Evolutionary conservation across 1,284 basidiomycete genomes (phyloP), one percentile per base, ranked within the genome.

Genomic region (Heterobasidion parviporum): DNA sequence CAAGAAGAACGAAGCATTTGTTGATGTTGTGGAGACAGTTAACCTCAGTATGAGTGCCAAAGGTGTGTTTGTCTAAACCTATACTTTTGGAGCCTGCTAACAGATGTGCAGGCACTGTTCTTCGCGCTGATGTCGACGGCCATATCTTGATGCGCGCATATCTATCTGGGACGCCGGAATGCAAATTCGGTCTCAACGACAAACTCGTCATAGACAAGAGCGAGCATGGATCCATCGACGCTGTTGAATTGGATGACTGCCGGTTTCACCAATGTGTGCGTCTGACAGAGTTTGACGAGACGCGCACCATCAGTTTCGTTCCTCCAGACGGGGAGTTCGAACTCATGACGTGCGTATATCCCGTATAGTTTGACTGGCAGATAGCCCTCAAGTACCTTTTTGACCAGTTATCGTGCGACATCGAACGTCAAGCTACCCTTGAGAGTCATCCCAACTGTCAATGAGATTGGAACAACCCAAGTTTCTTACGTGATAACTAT

Each of bases 281-380:
- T 57, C 74, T 99, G 45, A 88, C 89, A 62, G 94, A 95, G 70
- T 98, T 98, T 69, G 95, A 98, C 68, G 86, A 89, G 14, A 89
- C 87, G 60, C 80, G 96, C 46, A 93, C 90, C 3, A 98, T 99
- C 73, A 92, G 88, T 64, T 99, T 99, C 70, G 88, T 99, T 50
- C 97, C 97, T 1, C 97, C 97, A 1, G 97, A 99, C 67, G 97
- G 97, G 45, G 97, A 99, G 69, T 99, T 99, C 66, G 97, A 99
- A 71, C 78, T 99, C 45, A 99, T 99, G 97, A 82, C 86, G 90
- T 89, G 55, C 58, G 76, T 69, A 15, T 32, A 49, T 43, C 15
- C 9, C n/a, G 36, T 26, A 47, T 16, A 10, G 35, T 38, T 34
- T 54, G 32, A 7, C 9, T 16, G 14, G 1, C 36, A 10, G n/a